Percentiles rank a stretch among this genome's conserved stretches.
Evolutionary conservation across 2,329 filamentous ascomycete species (phyloP).

Genomic region (Talaromyces marneffei): DNA sequence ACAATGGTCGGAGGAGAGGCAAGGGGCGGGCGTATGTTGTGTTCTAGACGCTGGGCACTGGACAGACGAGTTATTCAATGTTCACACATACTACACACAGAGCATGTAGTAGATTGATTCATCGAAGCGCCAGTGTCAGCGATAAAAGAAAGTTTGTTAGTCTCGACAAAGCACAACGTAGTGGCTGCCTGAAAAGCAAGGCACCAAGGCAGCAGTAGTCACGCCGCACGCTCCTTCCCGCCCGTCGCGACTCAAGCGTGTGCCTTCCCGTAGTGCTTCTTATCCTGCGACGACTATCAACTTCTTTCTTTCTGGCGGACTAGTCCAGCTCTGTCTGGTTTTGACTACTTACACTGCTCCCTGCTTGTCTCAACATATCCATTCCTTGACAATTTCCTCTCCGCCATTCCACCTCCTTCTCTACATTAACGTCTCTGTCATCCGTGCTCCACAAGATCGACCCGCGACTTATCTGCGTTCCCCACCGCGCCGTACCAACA

Average conservation of each 20-base stretch:
- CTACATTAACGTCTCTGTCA: not conserved
- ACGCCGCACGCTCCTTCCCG: not conserved
- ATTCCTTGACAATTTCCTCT: not conserved
- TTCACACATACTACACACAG: too few species aligned
- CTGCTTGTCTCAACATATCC: too few species aligned
- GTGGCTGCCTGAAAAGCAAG: not conserved
- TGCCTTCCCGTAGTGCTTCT: slow-evolving; percentile 2
- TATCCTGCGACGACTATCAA: not conserved
- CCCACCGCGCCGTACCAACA: slow-evolving; percentile 8
- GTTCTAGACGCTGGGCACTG: not conserved
- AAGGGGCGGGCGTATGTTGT: not conserved
- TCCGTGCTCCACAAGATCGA: slow-evolving; percentile 9
- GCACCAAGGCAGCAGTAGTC: not conserved
- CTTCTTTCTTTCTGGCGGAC: not conserved
- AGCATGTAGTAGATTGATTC: too few species aligned
- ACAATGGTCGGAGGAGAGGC: not conserved
- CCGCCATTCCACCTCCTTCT: not conserved
- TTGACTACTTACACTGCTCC: not conserved
- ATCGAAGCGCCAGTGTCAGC: too few species aligned
- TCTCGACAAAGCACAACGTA: not conserved
- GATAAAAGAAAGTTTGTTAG: too few species aligned
- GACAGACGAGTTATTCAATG: not conserved
- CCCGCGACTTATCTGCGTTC: slow-evolving; percentile 8
- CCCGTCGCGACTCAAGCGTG: slow-evolving; percentile 8
- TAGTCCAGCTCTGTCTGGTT: not conserved